Evolutionary conservation across 2,329 filamentous ascomycete species (phyloP), one percentile per base, ranked within the genome.

Genomic region (Ceratocystis cubensis): DNA sequence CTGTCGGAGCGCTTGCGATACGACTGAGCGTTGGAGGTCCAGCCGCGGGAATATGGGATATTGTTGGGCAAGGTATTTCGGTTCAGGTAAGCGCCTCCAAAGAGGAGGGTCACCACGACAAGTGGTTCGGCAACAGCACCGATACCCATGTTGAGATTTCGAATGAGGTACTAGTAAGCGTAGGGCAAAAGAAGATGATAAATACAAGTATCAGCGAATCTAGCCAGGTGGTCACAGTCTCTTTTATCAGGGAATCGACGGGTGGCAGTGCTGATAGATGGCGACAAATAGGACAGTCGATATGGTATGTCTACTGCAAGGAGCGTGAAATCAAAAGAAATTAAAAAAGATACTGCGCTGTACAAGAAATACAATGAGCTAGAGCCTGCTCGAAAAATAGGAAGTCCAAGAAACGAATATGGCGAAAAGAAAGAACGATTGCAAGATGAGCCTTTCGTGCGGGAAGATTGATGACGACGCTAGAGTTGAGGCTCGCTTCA

Each of bases 51-150:
- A 57, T 69, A 69, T 25, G 65, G 62, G 17, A 66, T 67, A 10
- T 61, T 65, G 25, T 68, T 69, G 6, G 69, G 64, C 33, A 67
- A 63, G 15, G 67, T 76, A 67, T 75, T 76, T 67, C 77, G 75
- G 71, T 78, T 78, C 71, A 78, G 74, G 71, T 73, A 78, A 44
- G 76, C 75, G n/a, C 77, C 77, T 66, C 77, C 77, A 56, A 78
- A 78, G 33, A 78, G 73, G 22, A 78, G 74, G 30, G 75, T 75
- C 65, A 78, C 74, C 63, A 78, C 77, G 41, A 78, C 72, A 56
- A 78, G 72, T 25, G 77, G 77, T 69, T 78, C 77, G 63, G 76
- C 71, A 66, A 78, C 73, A 7, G 76, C 74, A 59, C 77, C 76
- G 67, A 78, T 70, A 65, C 74, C 73, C 77, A 78, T 78, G 22